A percentile compares a stretch with the other conserved stretches of the same genome.
Evolutionary conservation across 2,329 filamentous ascomycete species (phyloP).

Genomic region (Hypoxylon sp.): DNA sequence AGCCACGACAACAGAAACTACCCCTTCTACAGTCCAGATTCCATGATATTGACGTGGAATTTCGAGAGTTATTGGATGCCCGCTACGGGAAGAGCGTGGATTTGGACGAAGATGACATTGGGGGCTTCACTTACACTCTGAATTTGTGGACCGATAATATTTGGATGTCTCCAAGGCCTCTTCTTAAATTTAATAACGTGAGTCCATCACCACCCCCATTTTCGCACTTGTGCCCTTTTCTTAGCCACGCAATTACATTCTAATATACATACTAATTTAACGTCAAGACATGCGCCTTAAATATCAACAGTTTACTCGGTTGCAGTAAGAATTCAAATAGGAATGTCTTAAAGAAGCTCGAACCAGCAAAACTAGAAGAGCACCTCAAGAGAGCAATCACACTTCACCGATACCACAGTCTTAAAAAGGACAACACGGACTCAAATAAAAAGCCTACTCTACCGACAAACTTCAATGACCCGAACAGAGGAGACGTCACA

Average conservation of each 20-base stretch:
- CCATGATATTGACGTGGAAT: constrained; percentile 12
- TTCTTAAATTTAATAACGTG: constrained; percentile 9
- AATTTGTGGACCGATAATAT: constrained; percentile 2
- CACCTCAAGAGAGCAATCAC: constrained; percentile 17
- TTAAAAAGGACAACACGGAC: neutral
- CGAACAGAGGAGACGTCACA: neutral
- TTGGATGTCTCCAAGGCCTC: constrained; percentile 13
- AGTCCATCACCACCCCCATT: neutral
- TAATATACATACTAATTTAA: neutral
- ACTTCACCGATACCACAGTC: neutral
- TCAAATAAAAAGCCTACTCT: neutral
- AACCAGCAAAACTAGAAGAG: constrained; percentile 14
- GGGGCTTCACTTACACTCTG: neutral
- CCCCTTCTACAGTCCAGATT: neutral
- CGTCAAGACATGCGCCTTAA: neutral
- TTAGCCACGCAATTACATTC: neutral
- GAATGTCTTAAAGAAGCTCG: constrained; percentile 3
- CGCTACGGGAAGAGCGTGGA: constrained; percentile 21
- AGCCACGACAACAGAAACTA: neutral
- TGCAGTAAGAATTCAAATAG: neutral
- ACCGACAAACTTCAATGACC: neutral
- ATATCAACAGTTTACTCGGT: neutral
- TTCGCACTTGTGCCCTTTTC: too few relatives aligned
- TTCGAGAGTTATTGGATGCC: constrained; percentile 5
- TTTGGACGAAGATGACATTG: neutral